Evolutionary conservation across 257 asterid species (phyloP).

Genomic region (Solanum chaucha): DNA sequence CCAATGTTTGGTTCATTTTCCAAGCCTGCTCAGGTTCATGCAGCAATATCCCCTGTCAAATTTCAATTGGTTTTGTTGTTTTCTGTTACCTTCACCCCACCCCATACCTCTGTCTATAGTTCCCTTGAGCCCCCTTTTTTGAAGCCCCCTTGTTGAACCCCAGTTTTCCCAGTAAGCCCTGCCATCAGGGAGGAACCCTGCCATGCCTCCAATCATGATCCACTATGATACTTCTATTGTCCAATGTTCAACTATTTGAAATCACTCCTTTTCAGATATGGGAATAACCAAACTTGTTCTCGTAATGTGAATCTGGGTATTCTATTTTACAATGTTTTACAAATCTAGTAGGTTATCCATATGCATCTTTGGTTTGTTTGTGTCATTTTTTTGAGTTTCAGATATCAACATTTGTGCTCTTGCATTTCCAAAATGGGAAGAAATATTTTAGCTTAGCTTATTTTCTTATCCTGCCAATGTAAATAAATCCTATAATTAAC

Average conservation of each 20-base stretch:
- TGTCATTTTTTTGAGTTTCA: neutral
- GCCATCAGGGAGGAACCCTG: neutral
- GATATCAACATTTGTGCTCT: neutral
- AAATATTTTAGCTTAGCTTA: neutral
- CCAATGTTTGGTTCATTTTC: slow-evolving; percentile 91
- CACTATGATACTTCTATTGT: too few relatives aligned
- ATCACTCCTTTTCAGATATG: neutral
- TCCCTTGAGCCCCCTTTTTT: neutral
- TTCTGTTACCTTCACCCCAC: neutral
- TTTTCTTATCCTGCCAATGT: neutral
- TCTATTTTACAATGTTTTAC: neutral
- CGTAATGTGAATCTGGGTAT: neutral
- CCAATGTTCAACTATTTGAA: neutral
- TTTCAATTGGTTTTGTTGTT: neutral
- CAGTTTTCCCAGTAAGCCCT: neutral
- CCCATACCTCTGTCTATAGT: neutral
- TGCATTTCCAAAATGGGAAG: neutral
- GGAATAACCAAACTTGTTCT: neutral
- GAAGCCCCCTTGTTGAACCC: neutral
- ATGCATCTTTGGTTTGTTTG: neutral
- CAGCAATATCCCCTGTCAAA: neutral
- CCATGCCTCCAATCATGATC: neutral
- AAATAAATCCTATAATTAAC: slow-evolving; percentile 1
- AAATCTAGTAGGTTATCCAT: neutral
- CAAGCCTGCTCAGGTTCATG: slow-evolving; percentile 81